A percentile compares a stretch with the other conserved stretches of the same genome.
These are phyloP conservation scores for Falciphora oryzae DNA, from an alignment of 2,329 filamentous ascomycete species.

Conservation along the genomic window DNA sequence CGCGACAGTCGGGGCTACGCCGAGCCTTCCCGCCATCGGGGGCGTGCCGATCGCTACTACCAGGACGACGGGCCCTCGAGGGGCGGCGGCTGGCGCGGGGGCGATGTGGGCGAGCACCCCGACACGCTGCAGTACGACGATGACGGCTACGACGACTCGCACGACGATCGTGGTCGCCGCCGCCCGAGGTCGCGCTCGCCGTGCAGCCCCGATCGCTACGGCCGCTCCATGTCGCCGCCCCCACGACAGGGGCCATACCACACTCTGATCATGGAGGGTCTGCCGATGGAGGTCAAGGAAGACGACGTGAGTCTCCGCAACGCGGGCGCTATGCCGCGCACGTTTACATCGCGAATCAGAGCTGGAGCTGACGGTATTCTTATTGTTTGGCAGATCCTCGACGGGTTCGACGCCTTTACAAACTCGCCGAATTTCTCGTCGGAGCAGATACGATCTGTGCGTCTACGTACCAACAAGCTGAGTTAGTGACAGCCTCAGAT, in stretches of 20 bases:
- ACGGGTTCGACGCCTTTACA: conserved; percentile 16
- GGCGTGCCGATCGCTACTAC: background rate
- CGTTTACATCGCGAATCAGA: no score
- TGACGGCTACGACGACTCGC: conserved; percentile 1
- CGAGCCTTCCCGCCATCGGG: background rate
- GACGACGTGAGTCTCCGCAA: conserved; percentile 39
- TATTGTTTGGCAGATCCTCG: conserved; percentile 10
- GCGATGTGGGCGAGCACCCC: background rate
- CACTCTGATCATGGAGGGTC: conserved; percentile 46
- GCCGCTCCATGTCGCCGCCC: conserved; percentile 12
- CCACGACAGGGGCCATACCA: conserved; percentile 17
- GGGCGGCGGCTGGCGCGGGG: conserved; percentile 3
- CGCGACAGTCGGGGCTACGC: background rate
- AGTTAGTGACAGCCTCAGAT: conserved; percentile 12
- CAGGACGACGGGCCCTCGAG: conserved; percentile 2
- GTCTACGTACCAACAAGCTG: conserved; percentile 16
- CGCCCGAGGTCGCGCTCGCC: conserved; percentile 3
- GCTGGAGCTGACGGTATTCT: background rate
- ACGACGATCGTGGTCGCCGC: background rate
- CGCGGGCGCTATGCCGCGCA: no score
- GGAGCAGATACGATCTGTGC: conserved; percentile 15
- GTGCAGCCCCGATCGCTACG: conserved; percentile 8
- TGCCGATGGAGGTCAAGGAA: conserved; percentile 42
- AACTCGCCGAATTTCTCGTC: conserved; percentile 14
- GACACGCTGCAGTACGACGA: conserved; percentile 10